phyloP scores from a whole-genome alignment of 257 asterid genomes.

The Fraxinus anomala region DNA sequence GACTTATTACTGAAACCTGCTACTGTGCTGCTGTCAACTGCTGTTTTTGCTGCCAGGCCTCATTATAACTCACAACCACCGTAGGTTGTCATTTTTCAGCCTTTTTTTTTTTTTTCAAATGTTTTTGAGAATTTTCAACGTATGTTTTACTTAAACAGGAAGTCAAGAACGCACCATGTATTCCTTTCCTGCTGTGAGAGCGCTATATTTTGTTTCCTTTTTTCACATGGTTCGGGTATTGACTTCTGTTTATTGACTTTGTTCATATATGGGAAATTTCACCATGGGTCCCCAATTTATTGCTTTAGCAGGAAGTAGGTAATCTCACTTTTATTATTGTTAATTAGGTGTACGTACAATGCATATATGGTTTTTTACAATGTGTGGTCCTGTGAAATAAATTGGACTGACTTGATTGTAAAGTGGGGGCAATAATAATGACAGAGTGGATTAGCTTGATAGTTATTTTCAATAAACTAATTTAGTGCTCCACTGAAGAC shows the following conservation, averaged over 20 bases:
- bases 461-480: not conserved
- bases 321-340: not conserved
- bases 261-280: not conserved
- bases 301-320: not conserved
- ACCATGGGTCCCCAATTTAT: not conserved
- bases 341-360: too few species aligned
- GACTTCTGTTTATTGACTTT: slow-evolving; percentile 63
- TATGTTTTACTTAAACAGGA: slow-evolving; percentile 31
- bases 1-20: slow-evolving; percentile 35
- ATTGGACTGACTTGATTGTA: slow-evolving; percentile 41
- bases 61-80: slow-evolving; percentile 51
- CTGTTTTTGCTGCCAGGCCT: slow-evolving; percentile 41
- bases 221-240: slow-evolving; percentile 94
- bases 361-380: not conserved
- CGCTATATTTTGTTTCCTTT: slow-evolving; percentile 8
- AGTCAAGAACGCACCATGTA: slow-evolving; percentile 75
- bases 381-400: slow-evolving; percentile 61
- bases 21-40: slow-evolving; percentile 33
- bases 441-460: slow-evolving; percentile 45
- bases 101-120: not conserved
- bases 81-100: slow-evolving; percentile 6
- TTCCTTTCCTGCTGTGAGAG: slow-evolving; percentile 32
- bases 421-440: slow-evolving; percentile 60
- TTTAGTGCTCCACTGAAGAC: not conserved
- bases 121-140: not conserved